Base-by-base conservation (phyloP, 176 grass and related monocot species). In the Juncus effusus region DNA sequence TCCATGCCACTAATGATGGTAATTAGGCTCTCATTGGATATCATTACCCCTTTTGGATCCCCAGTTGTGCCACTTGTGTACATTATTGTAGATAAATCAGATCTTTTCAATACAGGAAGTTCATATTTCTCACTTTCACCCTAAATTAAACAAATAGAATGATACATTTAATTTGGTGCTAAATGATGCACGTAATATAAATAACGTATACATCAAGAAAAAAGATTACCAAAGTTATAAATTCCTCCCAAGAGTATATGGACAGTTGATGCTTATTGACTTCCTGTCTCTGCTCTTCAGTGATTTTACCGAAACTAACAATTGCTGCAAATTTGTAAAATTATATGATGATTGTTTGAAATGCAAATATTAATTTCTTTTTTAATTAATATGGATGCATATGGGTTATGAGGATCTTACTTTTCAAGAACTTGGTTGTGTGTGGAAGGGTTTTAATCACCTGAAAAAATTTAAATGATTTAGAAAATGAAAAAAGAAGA, bases 1-100 rank as follows among this genome's bases (percentile, higher is more conserved):
- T 89, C 80, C 58, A 64, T 16, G 11, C 93, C 93, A 39, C 16
- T n/a, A 2, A 86, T 74, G 15, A 83, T 82, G 70, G 75, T n/a
- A 61, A 92, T 60, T 38, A 92, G 77, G 75, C 80, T 89, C 65
- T 82, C 85, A 62, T 97, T 92, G 11, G 82, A 86, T 82, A 97
- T 50, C 85, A 97, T 67, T 15, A 97, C 93, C 45, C 88, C 93
- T 79, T 97, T 97, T 41, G 93, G 93, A 36, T 97, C 88, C 61
- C 93, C 93, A 50, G 93, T 97, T 62, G 93, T 97, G 67, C 93
- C 88, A 7, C 93, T 96, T 44, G 93, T 97, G 77, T 97, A 97
- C 93, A 97, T 97, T 74, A 91, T 84, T 0, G 80, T 91, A 54
- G 82, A 91, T 50, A 97, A 83, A 67, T 97, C 93, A 10, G 85